Evolutionary conservation across 2,329 filamentous ascomycete genomes (phyloP), one percentile per base, ranked within the genome.

Genomic region (Scleromitrula shiraiana): DNA sequence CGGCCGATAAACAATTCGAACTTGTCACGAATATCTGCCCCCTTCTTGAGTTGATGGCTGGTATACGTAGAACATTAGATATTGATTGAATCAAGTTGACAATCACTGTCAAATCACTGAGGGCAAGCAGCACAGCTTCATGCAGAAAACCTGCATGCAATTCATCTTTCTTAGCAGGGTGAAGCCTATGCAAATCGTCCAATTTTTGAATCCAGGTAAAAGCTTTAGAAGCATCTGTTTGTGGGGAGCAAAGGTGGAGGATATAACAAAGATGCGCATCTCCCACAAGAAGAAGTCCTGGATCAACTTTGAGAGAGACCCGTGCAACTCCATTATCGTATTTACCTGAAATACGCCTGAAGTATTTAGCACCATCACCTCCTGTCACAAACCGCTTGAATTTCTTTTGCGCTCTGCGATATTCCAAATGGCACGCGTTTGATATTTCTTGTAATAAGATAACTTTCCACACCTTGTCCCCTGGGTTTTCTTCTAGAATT

Each of bases 341-440:
- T 2, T 46, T 56, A 15, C 63, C 65, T 0, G 66, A 63, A 0
- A 67, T 39, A 1, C 71, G 63, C 54, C 67, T 69, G 58, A 75
- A 75, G 56, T 64, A 67, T 39, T 69, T 70, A 1, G 39, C 37
- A 4, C 67, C 70, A 0, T 54, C 61, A 0, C 49, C 50, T 0
- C 60, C 63, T 32, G 70, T 64, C 1, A 74, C 54, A 2, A 67
- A 57, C 6, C 70, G 70, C 50, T 67, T 72, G 39, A 75, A 65
- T 0, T 63, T 20, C 10, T 57, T 52, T 32, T 72, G 69, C 0
- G 61, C 56, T 1, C 68, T 67, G 1, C 35, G 42, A 39, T 68
- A 75, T 41, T 74, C 71, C 0, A 71, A 49, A n/a, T 73, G 60
- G 19, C 66, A 70, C 4, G 70, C 46, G 39, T 73, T 74, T 22